These are phyloP conservation scores for Gillenia trifoliata DNA, from an alignment of 306 rosid species.

Conservation along the genomic window DNA sequence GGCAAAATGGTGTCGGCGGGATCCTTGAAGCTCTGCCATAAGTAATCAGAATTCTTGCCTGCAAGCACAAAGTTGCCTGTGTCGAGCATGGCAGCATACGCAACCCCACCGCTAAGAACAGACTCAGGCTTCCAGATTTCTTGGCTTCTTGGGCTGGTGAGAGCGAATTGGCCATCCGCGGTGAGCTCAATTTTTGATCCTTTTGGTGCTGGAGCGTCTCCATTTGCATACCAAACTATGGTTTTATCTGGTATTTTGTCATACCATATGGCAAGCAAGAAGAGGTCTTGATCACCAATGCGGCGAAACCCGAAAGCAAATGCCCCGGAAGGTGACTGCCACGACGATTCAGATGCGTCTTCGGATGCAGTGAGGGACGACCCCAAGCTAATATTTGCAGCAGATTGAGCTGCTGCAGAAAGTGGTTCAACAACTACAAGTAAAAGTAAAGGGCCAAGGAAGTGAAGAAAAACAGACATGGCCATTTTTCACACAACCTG, in stretches of 20 bases:
- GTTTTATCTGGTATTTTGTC: conserved; percentile 7
- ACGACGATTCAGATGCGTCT: background rate
- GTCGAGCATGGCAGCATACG: conserved; percentile 11
- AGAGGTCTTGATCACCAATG: background rate
- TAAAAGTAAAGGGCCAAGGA: background rate
- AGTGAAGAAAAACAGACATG: background rate
- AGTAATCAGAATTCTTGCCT: background rate
- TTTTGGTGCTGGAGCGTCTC: conserved; percentile 9
- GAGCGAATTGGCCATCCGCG: background rate
- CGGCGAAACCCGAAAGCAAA: conserved; percentile 4
- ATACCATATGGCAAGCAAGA: conserved; percentile 23
- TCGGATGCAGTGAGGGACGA: background rate
- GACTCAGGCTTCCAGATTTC: conserved; percentile 5
- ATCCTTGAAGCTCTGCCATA: conserved; percentile 33
- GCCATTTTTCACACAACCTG: background rate
- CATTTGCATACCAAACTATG: conserved; percentile 31
- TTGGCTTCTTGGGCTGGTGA: background rate
- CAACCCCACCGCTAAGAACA: background rate
- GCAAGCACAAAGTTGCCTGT: conserved; percentile 26
- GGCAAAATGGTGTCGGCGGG: conserved; percentile 28
- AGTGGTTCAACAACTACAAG: background rate
- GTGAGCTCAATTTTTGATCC: conserved; percentile 15
- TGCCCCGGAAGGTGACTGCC: conserved; percentile 3
- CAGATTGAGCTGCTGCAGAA: background rate
- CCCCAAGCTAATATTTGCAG: background rate